Conservation (phyloP, 208 protist genomes). For the Crithidia bombi region DNA sequence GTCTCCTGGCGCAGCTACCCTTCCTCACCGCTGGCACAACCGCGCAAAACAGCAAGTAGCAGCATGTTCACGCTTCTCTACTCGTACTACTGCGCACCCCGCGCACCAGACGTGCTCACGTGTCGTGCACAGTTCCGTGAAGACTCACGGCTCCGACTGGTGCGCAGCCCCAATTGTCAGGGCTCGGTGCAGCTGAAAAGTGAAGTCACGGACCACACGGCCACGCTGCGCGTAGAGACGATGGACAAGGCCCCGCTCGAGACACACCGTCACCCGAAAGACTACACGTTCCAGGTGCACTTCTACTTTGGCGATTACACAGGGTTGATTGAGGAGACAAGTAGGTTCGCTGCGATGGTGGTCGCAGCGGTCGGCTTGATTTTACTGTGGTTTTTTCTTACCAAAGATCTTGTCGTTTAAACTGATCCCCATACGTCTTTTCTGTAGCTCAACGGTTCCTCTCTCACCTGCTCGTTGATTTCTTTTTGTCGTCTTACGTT, state of each 20-base stretch:
- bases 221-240: conserved; percentile 37
- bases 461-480: too few relatives aligned
- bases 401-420: conserved; percentile 58
- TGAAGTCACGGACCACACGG: conserved; percentile 23
- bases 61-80: conserved; percentile 44
- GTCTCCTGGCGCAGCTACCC: conserved; percentile 44
- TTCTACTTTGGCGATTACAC: conserved; percentile 52
- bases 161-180: conserved; percentile 52
- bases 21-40: not conserved
- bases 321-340: conserved; percentile 32
- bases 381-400: conserved; percentile 67
- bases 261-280: conserved; percentile 24
- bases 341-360: conserved; percentile 28
- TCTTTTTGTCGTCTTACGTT: too few relatives aligned
- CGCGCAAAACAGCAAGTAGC: not conserved
- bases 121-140: conserved; percentile 41
- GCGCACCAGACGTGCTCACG: conserved; percentile 50
- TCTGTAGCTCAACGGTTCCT: too few relatives aligned
- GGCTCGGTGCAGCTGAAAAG: conserved; percentile 33
- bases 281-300: conserved; percentile 50
- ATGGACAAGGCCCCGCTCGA: conserved; percentile 21
- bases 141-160: conserved; percentile 30
- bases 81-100: conserved; percentile 64
- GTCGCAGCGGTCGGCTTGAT: conserved; percentile 45
- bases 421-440: not conserved